A percentile compares a stretch with the other conserved stretches of the same genome.
Evolutionary conservation across 208 protist species (phyloP).

Genomic region (Leishmania tropica): DNA sequence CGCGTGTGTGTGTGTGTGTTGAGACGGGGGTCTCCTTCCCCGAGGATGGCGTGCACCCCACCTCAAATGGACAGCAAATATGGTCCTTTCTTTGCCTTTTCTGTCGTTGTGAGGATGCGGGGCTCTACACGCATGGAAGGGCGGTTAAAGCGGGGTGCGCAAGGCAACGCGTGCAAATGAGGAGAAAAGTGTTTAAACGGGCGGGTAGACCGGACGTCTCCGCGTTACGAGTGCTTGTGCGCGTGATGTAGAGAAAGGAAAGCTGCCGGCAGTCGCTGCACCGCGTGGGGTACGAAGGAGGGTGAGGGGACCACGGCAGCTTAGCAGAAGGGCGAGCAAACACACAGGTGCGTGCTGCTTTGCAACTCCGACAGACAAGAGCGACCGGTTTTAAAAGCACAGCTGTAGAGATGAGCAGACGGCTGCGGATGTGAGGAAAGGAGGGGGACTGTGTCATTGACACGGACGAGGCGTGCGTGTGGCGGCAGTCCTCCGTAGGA

Average conservation of each 20-base stretch:
- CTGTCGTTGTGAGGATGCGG: too few species aligned
- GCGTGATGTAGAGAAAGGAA: background rate
- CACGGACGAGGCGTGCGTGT: background rate
- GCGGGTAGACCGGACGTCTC: background rate
- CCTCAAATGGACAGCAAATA: background rate
- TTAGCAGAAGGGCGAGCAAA: background rate
- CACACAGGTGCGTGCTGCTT: background rate
- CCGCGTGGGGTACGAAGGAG: background rate
- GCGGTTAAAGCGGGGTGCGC: background rate
- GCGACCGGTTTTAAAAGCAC: background rate
- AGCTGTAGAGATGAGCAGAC: background rate
- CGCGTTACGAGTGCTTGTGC: background rate
- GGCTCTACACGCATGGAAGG: background rate
- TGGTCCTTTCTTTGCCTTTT: background rate
- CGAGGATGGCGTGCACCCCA: background rate
- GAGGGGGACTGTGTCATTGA: background rate
- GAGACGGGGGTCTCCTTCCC: background rate
- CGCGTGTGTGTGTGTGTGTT: background rate
- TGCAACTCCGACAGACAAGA: background rate
- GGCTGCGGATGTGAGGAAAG: background rate
- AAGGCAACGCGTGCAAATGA: background rate
- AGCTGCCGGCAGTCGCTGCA: background rate
- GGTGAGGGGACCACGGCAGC: background rate
- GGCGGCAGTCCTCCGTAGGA: background rate
- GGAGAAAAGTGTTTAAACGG: background rate